phyloP scores from a whole-genome alignment of 768 basidiomycete genomes.

The Boletellus sp. region DNA sequence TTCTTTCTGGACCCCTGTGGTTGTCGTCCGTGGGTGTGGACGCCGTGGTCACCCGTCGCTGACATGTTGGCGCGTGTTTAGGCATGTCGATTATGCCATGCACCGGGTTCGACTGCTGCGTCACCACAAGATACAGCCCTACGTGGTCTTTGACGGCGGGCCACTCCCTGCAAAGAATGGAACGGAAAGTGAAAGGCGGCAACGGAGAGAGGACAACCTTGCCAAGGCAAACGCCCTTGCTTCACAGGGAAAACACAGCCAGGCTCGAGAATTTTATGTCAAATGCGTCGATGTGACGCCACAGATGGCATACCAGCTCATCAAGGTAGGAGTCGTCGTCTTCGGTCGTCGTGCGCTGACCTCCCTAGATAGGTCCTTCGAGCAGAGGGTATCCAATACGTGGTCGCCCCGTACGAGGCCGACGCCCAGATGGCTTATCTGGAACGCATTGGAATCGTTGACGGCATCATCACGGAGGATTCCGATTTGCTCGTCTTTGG shows the following conservation, averaged over 20 bases:
- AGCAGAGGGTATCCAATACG: constrained; percentile 74
- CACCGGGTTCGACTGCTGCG: constrained; percentile 81
- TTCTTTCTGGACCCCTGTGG: background rate
- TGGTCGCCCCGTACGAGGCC: constrained; percentile 98
- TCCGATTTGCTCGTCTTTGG: constrained; percentile 97
- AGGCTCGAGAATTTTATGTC: constrained; percentile 85
- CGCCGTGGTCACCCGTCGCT: background rate
- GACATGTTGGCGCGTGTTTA: constrained; percentile 29
- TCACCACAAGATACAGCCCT: constrained; percentile 82
- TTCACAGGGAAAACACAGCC: constrained; percentile 70
- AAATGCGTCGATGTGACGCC: constrained; percentile 96
- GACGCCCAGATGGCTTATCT: constrained; percentile 95
- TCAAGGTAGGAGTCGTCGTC: constrained; percentile 60
- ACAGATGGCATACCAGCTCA: constrained; percentile 95
- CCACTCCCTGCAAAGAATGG: constrained; percentile 91
- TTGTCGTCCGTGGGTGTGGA: background rate
- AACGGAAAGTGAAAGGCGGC: constrained; percentile 79
- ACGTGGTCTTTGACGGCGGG: constrained; percentile 95
- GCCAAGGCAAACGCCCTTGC: constrained; percentile 68
- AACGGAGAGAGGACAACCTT: constrained; percentile 72
- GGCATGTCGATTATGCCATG: constrained; percentile 98
- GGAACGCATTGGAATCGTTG: constrained; percentile 75
- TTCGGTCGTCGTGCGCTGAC: constrained; percentile 3
- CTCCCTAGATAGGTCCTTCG: constrained; percentile 64
- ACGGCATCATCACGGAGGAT: constrained; percentile 95